Base-by-base conservation (phyloP, 1,139 yeast species). In the Saccharomycopsis phalli region DNA sequence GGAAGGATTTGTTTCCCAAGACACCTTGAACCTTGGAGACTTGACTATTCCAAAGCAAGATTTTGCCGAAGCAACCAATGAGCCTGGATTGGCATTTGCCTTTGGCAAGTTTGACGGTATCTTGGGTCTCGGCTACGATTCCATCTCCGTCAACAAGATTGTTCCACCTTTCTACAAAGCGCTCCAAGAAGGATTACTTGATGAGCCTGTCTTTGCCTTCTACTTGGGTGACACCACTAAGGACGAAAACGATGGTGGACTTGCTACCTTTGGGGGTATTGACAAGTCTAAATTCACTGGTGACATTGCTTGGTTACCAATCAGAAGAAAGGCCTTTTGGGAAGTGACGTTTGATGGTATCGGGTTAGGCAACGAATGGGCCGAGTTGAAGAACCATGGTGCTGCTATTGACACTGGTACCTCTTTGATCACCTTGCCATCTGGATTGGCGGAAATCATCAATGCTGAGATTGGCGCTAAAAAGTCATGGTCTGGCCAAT, bases 331-430 rank as follows among this genome's bases (percentile, higher is more conserved):
- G 77, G 98, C 97, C 29, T 91, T 91, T 74, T 91, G 98, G 98
- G 98, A 91, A 69, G 98, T 91, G 47, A 74, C 81, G 50, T 81
- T 91, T 51, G 86, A 86, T 54, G 88, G 95, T 53, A 69, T 91
- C 58, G 84, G 88, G 30, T 71, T 91, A 49, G 98, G 98, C 53
- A 81, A 81, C 50, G 95, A 91, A 65, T 81, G 73, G 55, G 95
- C 97, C 37, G 77, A 72, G 54, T 74, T 91, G 56, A 74, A 71
- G 53, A 68, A 69, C 55, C 80, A 91, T 48, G 98, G 98, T 61
- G 98, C 96, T 54, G 96, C 95, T 47, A 84, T 91, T 57, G 98
- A 91, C 62, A 91, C 98, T 46, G 98, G 98, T 65, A 91, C 98
- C 50, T 88, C 97, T 22, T 74, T 91, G 62, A 81, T 91, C 62